Conservation (phyloP, 2,329 filamentous ascomycete genomes). For the Trichophyton verrucosum region DNA sequence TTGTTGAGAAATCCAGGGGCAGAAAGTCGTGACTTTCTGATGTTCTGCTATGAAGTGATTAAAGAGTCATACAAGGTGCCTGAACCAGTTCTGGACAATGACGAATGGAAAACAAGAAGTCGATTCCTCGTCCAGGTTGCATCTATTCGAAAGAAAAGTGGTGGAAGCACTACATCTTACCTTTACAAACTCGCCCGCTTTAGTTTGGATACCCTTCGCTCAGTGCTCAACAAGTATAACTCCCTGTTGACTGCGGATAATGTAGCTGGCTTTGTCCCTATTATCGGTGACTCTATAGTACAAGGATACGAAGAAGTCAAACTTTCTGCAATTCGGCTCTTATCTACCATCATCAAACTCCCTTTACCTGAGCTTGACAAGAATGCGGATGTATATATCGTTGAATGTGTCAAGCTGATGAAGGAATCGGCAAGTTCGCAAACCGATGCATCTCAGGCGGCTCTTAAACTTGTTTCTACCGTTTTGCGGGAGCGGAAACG, state of each 20-base stretch:
- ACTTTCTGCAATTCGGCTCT: constrained; percentile 70
- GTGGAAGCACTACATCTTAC: constrained; percentile 62
- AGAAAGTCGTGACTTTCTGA: constrained; percentile 66
- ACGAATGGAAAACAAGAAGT: constrained; percentile 38
- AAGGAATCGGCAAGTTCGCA: constrained; percentile 65
- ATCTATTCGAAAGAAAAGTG: constrained; percentile 60
- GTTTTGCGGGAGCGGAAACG: constrained; percentile 70
- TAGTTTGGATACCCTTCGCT: constrained; percentile 71
- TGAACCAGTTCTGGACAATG: constrained; percentile 21
- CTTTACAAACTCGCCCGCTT: constrained; percentile 82
- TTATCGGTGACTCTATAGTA: constrained; percentile 76
- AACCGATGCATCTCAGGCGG: constrained; percentile 73
- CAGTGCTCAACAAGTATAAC: constrained; percentile 75
- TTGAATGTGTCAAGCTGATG: constrained; percentile 72
- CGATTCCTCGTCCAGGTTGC: constrained; percentile 69
- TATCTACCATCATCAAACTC: constrained; percentile 74
- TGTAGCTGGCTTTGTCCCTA: constrained; percentile 71
- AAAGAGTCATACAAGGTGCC: constrained; percentile 61
- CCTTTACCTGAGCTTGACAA: constrained; percentile 59
- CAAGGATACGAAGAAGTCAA: constrained; percentile 86
- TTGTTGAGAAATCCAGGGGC: constrained; percentile 70
- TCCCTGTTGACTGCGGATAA: constrained; percentile 67
- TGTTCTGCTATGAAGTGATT: constrained; percentile 92
- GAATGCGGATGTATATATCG: constrained; percentile 63
- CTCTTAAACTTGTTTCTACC: constrained; percentile 74